Evolutionary conservation across 2,329 filamentous ascomycete genomes (phyloP).

Genomic region (Bipolaris victoriae): DNA sequence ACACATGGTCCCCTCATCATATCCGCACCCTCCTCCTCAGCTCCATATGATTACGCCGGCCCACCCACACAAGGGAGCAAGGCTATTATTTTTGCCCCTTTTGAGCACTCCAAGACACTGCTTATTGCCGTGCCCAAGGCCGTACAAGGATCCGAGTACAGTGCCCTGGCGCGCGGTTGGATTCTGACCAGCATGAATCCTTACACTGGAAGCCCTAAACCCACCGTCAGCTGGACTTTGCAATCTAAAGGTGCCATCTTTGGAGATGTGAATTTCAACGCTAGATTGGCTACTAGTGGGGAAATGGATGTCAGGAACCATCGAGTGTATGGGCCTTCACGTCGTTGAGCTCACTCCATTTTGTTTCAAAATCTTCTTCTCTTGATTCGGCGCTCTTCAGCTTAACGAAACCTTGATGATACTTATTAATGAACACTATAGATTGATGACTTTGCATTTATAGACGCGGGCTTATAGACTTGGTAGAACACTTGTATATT

Average conservation of each 20-base stretch:
- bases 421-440: not conserved
- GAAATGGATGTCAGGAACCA: slow-evolving; percentile 25
- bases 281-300: slow-evolving; percentile 18
- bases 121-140: slow-evolving; percentile 41
- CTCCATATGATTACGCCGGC: not conserved
- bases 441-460: not conserved
- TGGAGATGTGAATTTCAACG: slow-evolving; percentile 40
- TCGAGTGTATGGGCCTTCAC: slow-evolving; percentile 33
- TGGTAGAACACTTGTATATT: not conserved
- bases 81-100: slow-evolving; percentile 44
- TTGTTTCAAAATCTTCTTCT: not conserved
- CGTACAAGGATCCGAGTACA: slow-evolving; percentile 29
- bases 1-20: slow-evolving; percentile 41
- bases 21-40: slow-evolving; percentile 21
- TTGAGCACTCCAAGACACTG: slow-evolving; percentile 38
- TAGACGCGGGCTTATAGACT: not conserved
- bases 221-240: slow-evolving; percentile 48
- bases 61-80: slow-evolving; percentile 17
- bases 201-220: slow-evolving; percentile 29
- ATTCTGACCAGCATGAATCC: slow-evolving; percentile 45
- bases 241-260: slow-evolving; percentile 51
- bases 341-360: not conserved
- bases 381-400: not conserved
- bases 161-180: slow-evolving; percentile 42
- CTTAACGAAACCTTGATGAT: not conserved